A percentile compares a stretch with the other conserved stretches of the same genome.
phyloP scores from a whole-genome alignment of 164 flowering plant genomes.

The Houttuynia cordata region DNA sequence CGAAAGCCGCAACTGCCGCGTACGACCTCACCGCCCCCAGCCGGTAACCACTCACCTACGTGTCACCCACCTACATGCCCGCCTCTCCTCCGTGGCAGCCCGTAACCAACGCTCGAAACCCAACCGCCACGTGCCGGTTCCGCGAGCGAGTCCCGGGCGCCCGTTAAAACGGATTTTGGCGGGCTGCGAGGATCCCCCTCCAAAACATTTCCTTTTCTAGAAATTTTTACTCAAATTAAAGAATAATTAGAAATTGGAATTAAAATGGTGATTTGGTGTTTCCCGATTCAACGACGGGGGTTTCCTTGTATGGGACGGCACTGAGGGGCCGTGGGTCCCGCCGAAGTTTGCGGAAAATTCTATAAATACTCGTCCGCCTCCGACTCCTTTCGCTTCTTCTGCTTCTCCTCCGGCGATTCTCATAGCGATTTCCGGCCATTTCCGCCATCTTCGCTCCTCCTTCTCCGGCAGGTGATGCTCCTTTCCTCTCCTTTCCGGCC shows the following conservation, averaged over 20 bases:
- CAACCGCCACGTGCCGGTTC: not conserved
- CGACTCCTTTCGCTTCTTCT: not conserved
- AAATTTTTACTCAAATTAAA: too few relatives aligned
- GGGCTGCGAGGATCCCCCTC: not conserved
- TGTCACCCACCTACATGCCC: too few relatives aligned
- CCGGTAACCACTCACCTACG: too few relatives aligned
- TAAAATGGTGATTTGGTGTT: conserved; percentile 3
- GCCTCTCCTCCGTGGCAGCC: too few relatives aligned
- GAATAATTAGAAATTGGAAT: too few relatives aligned
- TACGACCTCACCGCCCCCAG: too few relatives aligned
- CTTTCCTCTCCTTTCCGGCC: too few relatives aligned
- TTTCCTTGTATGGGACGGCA: conserved; percentile 21
- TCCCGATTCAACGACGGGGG: too few relatives aligned
- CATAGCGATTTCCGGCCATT: not conserved
- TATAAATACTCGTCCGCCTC: conserved; percentile 18
- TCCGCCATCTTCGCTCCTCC: not conserved
- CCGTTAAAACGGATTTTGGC: not conserved
- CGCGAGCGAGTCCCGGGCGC: not conserved
- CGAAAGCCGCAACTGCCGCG: too few relatives aligned
- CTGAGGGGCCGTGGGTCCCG: conserved; percentile 1
- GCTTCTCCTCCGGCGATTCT: not conserved
- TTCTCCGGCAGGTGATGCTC: not conserved
- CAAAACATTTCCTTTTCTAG: too few relatives aligned
- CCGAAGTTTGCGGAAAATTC: not conserved
- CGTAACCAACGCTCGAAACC: too few relatives aligned